phyloP scores from a whole-genome alignment of 306 rosid species.

The Acacia acuminata region DNA sequence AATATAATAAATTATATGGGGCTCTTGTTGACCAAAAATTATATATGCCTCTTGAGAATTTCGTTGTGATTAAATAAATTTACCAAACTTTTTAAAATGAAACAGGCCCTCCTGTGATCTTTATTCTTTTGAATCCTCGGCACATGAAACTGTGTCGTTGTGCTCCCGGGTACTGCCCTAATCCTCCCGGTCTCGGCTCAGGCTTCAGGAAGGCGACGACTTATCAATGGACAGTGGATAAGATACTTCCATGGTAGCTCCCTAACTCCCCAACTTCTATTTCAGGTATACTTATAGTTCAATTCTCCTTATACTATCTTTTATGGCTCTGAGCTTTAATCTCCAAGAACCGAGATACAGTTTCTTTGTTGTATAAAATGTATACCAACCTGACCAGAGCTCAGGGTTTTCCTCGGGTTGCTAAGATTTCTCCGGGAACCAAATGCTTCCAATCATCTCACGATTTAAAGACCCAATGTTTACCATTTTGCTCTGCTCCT shows the following conservation, averaged over 20 bases:
- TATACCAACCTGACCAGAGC: slow-evolving; percentile 54
- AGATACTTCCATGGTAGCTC: slow-evolving; percentile 9
- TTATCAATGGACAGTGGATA: slow-evolving; percentile 34
- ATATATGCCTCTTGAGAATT: too few relatives aligned
- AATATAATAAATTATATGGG: background rate
- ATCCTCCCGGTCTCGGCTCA: background rate
- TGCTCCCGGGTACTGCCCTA: background rate
- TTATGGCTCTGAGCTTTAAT: background rate
- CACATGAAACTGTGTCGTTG: background rate
- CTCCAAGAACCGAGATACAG: slow-evolving; percentile 17
- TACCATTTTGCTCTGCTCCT: slow-evolving; percentile 33
- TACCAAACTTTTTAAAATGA: too few relatives aligned
- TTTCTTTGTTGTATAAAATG: slow-evolving; percentile 39
- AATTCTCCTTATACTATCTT: background rate
- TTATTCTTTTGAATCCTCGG: too few relatives aligned
- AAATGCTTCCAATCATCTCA: slow-evolving; percentile 46
- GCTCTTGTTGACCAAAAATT: too few relatives aligned
- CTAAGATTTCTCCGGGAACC: slow-evolving; percentile 58
- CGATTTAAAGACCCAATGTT: slow-evolving; percentile 44
- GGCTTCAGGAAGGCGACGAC: too few relatives aligned
- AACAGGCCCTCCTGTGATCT: too few relatives aligned
- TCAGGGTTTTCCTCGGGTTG: slow-evolving; percentile 62
- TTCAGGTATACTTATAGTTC: background rate
- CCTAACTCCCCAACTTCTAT: background rate
- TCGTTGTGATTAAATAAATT: background rate